Evolutionary conservation across 805 yeast genomes (phyloP), one percentile per base, ranked within the genome.

Genomic region (Myxozyma vanderwaltii): DNA sequence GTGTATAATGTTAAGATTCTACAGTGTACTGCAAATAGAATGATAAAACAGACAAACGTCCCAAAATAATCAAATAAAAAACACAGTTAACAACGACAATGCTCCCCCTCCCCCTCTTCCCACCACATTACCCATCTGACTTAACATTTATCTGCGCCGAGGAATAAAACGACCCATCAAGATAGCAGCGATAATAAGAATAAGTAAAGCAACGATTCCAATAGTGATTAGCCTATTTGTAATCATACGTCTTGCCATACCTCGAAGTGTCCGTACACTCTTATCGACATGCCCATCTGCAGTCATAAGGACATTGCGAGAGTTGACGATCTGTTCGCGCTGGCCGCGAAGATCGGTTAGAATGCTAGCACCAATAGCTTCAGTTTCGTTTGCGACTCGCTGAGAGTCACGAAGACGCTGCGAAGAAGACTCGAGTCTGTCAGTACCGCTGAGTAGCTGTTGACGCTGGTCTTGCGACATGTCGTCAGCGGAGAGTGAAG

Each of bases 281-380:
- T 88, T 86, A 74, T 94, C 98, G 54, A 94, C 96, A 69, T 91
- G 90, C 0, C 87, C 84, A 71, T 94, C 98, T 0, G 98, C 98
- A 63, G 91, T 92, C 74, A 82, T 82, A 51, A 94, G 77, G 27
- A 59, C 64, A 68, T 87, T 88, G 72, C 97, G 83, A 23, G 96
- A 84, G 68, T 91, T 90, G 54, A 83, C 77, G 45, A 94, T 82
- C 70, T 95, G 97, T 69, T 94, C 99, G 59, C 99, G 79, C 76
- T 94, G 99, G 26, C 96, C 86, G 61, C 97, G 81, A 65, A 94
- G 77, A 71, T 92, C 96, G 68, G 84, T 85, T 75, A 94, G 80
- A 53, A 94, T 94, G 65, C 88, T 86, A 13, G 97, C 89, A 1
- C 99, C 99, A 52, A 94, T 84, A 33, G 80, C 79, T 74, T 94